Evolutionary conservation across 768 basidiomycete genomes (phyloP).

Genomic region (Termitomyces sp.): DNA sequence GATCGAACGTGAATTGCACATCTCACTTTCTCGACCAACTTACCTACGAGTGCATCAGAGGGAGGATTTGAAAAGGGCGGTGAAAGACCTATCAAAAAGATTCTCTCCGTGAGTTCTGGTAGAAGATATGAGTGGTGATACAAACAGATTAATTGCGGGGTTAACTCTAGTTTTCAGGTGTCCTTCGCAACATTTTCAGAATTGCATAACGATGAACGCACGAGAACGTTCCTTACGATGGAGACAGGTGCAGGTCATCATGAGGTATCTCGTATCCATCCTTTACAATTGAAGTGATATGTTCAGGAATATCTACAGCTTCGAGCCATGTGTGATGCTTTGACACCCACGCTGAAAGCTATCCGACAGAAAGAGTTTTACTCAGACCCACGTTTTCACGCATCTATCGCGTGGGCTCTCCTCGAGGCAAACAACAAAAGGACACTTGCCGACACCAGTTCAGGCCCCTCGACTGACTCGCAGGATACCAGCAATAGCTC

Average conservation of each 20-base stretch:
- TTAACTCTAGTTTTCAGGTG: conserved; percentile 53
- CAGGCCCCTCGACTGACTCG: conserved; percentile 6
- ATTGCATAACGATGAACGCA: conserved; percentile 76
- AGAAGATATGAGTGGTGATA: not conserved
- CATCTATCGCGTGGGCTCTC: conserved; percentile 86
- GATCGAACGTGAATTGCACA: conserved; percentile 55
- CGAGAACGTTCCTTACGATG: conserved; percentile 75
- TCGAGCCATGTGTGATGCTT: conserved; percentile 43
- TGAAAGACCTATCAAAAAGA: conserved; percentile 48
- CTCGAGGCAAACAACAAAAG: conserved; percentile 33
- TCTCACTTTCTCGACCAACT: conserved; percentile 83
- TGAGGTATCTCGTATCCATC: conserved; percentile 44
- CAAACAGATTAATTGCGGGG: not conserved
- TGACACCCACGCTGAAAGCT: conserved; percentile 54
- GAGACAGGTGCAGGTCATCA: conserved; percentile 83
- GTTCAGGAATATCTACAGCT: conserved; percentile 45
- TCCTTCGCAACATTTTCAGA: conserved; percentile 74
- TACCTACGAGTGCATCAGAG: conserved; percentile 79
- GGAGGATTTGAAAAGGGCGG: conserved; percentile 62
- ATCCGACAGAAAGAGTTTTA: conserved; percentile 83
- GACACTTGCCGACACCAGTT: not conserved
- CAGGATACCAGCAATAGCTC: conserved; percentile 7
- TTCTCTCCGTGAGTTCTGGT: conserved; percentile 40
- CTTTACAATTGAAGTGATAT: not conserved
- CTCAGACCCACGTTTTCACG: conserved; percentile 76